phyloP scores from a whole-genome alignment of 768 basidiomycete genomes.

The Rhodotorula babjevae region DNA sequence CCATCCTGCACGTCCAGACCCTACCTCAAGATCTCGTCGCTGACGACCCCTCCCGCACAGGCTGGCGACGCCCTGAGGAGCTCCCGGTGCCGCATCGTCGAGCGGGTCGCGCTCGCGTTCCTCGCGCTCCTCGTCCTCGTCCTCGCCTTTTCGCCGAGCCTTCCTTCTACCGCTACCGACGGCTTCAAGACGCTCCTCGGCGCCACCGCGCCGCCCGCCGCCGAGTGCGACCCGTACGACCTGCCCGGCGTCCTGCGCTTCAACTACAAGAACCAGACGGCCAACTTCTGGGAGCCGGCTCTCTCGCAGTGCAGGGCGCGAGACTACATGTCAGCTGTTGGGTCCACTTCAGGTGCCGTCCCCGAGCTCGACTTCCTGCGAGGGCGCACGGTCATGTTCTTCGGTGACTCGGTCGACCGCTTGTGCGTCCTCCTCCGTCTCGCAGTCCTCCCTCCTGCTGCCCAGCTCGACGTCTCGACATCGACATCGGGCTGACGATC shows the following conservation, averaged over 20 bases:
- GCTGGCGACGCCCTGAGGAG: neutral
- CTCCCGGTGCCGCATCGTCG: neutral
- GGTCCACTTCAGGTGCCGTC: rapidly evolving
- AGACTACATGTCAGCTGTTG: neutral
- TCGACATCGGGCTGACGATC: neutral
- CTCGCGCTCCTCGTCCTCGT: neutral
- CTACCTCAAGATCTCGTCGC: neutral
- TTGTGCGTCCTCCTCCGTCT: neutral
- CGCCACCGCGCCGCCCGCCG: too few species aligned
- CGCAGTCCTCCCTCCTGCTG: too few species aligned
- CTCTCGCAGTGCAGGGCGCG: neutral
- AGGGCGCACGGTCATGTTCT: neutral
- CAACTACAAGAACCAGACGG: neutral
- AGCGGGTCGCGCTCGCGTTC: neutral
- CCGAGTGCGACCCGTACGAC: neutral
- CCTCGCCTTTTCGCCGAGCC: too few species aligned
- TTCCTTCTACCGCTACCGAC: neutral
- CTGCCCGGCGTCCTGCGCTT: neutral
- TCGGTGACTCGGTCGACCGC: neutral
- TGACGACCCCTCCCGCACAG: neutral
- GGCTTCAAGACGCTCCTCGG: neutral
- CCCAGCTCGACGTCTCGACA: too few species aligned
- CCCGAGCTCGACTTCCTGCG: neutral
- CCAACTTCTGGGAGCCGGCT: neutral
- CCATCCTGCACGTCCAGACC: neutral